Conservation (phyloP, 768 basidiomycete genomes). For the Strobilomyces dryophilus region DNA sequence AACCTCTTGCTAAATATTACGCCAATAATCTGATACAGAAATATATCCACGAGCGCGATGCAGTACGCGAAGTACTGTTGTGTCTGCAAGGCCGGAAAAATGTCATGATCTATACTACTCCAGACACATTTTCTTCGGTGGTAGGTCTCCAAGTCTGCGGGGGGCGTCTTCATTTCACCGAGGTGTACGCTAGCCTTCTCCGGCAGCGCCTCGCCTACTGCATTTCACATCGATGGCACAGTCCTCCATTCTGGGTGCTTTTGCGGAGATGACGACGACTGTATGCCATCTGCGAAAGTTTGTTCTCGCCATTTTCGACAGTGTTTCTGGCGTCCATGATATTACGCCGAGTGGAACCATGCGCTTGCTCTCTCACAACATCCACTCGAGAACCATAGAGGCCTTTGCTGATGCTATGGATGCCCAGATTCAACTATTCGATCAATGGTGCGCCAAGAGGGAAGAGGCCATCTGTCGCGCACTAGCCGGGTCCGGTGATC, state of each 20-base stretch:
- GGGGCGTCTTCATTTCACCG: not conserved
- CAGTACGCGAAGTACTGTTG: conserved; percentile 74
- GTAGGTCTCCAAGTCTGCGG: conserved; percentile 13
- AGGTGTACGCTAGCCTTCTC: conserved; percentile 37
- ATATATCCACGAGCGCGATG: conserved; percentile 72
- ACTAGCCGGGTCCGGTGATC: conserved; percentile 40
- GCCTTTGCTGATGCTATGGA: conserved; percentile 79
- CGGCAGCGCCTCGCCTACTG: conserved; percentile 53
- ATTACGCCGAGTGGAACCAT: conserved; percentile 20
- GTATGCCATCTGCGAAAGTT: conserved; percentile 63
- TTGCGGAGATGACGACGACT: conserved; percentile 57
- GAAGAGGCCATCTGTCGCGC: conserved; percentile 70
- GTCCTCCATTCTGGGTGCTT: conserved; percentile 55
- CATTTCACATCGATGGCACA: conserved; percentile 69
- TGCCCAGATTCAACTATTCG: conserved; percentile 51
- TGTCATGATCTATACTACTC: conserved; percentile 42
- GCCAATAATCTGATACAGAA: conserved; percentile 34
- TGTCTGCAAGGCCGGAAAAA: conserved; percentile 70
- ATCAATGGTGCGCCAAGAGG: conserved; percentile 63
- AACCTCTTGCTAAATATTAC: not conserved
- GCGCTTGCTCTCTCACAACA: conserved; percentile 22
- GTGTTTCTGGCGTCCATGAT: conserved; percentile 16
- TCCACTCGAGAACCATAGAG: conserved; percentile 60
- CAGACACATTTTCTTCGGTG: conserved; percentile 32
- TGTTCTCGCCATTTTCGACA: conserved; percentile 43